Conservation (phyloP, 176 grass and related monocot species). For the Eremochloa ophiuroides region DNA sequence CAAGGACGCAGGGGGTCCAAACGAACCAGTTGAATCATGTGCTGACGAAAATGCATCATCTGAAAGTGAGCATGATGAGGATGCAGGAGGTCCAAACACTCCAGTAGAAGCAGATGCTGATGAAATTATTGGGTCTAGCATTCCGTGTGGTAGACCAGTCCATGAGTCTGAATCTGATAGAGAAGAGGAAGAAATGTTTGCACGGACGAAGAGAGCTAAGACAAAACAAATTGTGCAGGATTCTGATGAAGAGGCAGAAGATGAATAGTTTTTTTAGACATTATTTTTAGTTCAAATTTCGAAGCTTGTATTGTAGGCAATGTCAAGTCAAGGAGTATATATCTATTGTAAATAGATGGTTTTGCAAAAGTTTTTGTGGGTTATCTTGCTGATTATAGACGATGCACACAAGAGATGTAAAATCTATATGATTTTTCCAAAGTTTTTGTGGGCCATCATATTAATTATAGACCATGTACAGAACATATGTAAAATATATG, state of each 20-base stretch:
- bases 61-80: slow-evolving; percentile 44
- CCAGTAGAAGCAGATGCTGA: slow-evolving; percentile 35
- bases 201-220: slow-evolving; percentile 54
- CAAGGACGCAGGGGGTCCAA: slow-evolving; percentile 41
- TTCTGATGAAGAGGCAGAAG: slow-evolving; percentile 56
- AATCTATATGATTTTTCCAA: neutral
- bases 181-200: slow-evolving; percentile 49
- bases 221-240: slow-evolving; percentile 56
- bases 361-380: neutral
- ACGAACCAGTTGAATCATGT: slow-evolving; percentile 1
- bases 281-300: neutral
- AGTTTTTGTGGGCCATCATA: neutral
- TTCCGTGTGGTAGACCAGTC: slow-evolving; percentile 12
- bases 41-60: slow-evolving; percentile 21
- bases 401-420: neutral
- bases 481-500: neutral
- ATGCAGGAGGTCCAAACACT: slow-evolving; percentile 33
- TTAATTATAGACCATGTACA: neutral
- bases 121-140: slow-evolving; percentile 23
- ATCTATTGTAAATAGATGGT: slow-evolving; percentile 4
- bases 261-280: slow-evolving; percentile 10
- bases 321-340: neutral
- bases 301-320: neutral
- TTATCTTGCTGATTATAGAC: neutral
- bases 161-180: slow-evolving; percentile 44